phyloP scores from a whole-genome alignment of 2,329 filamentous ascomycete genomes.

The Biscogniauxia mediterranea region DNA sequence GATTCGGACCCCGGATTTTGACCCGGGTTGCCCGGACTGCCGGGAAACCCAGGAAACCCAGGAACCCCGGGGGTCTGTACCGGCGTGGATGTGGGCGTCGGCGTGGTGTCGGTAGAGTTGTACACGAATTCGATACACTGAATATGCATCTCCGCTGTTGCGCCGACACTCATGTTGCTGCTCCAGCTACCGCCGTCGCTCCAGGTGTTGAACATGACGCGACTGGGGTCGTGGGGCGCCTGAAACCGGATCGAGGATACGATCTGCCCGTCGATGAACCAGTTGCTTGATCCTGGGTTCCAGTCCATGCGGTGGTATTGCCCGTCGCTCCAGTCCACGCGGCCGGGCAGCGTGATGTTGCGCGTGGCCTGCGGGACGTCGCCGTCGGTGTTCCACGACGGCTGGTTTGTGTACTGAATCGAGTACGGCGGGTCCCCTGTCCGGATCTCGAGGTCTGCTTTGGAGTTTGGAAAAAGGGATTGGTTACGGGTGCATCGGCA shows the following conservation, averaged over 20 bases:
- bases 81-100: slow-evolving; percentile 8
- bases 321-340: slow-evolving; percentile 45
- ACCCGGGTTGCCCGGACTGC: neutral
- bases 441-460: slow-evolving; percentile 41
- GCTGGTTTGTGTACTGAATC: slow-evolving; percentile 53
- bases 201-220: slow-evolving; percentile 52
- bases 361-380: slow-evolving; percentile 42
- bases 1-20: neutral
- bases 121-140: slow-evolving; percentile 53
- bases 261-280: slow-evolving; percentile 47
- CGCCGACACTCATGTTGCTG: slow-evolving; percentile 39
- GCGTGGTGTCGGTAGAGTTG: slow-evolving; percentile 35
- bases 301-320: slow-evolving; percentile 52
- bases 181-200: slow-evolving; percentile 51
- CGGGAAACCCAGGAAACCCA: neutral
- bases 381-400: slow-evolving; percentile 40
- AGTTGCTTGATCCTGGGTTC: slow-evolving; percentile 44
- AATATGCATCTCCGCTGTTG: slow-evolving; percentile 46
- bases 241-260: slow-evolving; percentile 46
- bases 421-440: slow-evolving; percentile 35
- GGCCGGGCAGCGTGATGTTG: slow-evolving; percentile 37
- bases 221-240: slow-evolving; percentile 45
- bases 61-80: neutral
- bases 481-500: slow-evolving; percentile 28
- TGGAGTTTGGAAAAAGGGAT: slow-evolving; percentile 29